Conservation (phyloP, 2,329 filamentous ascomycete species). For the Myriosclerotinia scirpicola region DNA sequence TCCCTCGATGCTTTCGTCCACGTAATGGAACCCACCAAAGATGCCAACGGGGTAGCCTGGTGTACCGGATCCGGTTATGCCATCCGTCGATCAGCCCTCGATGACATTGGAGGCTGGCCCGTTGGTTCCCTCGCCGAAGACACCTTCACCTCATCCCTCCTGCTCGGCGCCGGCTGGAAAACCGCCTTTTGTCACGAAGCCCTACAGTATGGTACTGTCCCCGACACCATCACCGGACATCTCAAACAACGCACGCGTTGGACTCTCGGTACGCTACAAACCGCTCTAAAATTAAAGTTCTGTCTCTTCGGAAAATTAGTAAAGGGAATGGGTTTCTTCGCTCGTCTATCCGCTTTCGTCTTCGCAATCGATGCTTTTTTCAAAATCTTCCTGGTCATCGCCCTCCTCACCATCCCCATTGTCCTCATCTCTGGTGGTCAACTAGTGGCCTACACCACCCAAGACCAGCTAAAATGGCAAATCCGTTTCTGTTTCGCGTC, state of each 20-base stretch:
- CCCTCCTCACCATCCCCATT: conserved; percentile 58
- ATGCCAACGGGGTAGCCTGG: conserved; percentile 54
- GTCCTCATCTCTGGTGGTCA: conserved; percentile 57
- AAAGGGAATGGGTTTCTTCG: conserved; percentile 53
- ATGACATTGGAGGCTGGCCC: conserved; percentile 62
- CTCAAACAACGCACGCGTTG: conserved; percentile 58
- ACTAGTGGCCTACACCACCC: conserved; percentile 55
- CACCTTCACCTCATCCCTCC: conserved; percentile 56
- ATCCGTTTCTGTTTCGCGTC: conserved; percentile 56
- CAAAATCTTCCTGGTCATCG: conserved; percentile 54
- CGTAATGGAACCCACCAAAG: conserved; percentile 49
- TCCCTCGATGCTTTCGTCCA: conserved; percentile 60
- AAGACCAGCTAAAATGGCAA: conserved; percentile 57
- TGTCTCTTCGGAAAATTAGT: conserved; percentile 56
- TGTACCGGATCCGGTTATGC: conserved; percentile 65
- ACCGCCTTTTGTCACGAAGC: conserved; percentile 60
- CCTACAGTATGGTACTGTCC: conserved; percentile 59
- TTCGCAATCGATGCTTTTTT: conserved; percentile 57
- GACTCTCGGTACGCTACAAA: conserved; percentile 48
- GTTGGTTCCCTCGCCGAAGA: conserved; percentile 61
- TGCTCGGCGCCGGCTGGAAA: conserved; percentile 62
- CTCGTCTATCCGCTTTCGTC: conserved; percentile 59
- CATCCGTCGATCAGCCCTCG: conserved; percentile 57
- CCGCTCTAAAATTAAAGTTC: conserved; percentile 59
- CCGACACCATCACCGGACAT: conserved; percentile 56